Evolutionary conservation across 805 yeast genomes (phyloP).

Genomic region (Candida boidinii): DNA sequence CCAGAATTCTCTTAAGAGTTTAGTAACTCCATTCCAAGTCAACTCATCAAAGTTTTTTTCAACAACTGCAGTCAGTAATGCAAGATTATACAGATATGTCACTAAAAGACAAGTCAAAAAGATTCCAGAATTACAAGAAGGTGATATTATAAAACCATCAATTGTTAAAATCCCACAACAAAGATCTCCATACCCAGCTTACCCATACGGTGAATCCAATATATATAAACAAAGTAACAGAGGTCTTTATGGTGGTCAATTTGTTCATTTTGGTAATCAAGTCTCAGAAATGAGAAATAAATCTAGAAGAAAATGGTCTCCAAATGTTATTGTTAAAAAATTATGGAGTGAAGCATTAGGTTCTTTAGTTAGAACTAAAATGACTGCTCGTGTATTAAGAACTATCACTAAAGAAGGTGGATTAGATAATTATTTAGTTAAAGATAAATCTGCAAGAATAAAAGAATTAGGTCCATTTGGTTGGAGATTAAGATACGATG

Average conservation of each 20-base stretch:
- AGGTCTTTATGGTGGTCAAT: slow-evolving; percentile 88
- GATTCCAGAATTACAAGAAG: slow-evolving; percentile 37
- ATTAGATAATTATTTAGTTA: slow-evolving; percentile 76
- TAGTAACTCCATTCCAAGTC: too few species aligned
- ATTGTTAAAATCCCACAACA: slow-evolving; percentile 32
- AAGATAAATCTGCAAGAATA: slow-evolving; percentile 81
- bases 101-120: slow-evolving; percentile 38
- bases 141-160: slow-evolving; percentile 44
- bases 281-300: slow-evolving; percentile 71
- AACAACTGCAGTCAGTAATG: slow-evolving; percentile 9
- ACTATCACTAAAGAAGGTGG: slow-evolving; percentile 95
- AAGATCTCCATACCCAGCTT: slow-evolving; percentile 45
- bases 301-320: slow-evolving; percentile 66
- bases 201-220: slow-evolving; percentile 71
- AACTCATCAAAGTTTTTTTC: slow-evolving; percentile 19
- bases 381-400: slow-evolving; percentile 73
- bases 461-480: slow-evolving; percentile 91
- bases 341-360: slow-evolving; percentile 81
- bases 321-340: slow-evolving; percentile 67
- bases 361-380: slow-evolving; percentile 44
- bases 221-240: slow-evolving; percentile 77
- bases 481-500: slow-evolving; percentile 79
- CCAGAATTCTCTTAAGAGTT: too few species aligned
- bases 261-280: slow-evolving; percentile 66
- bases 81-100: slow-evolving; percentile 29